phyloP scores from a whole-genome alignment of 208 protist genomes.

The Trypanosoma boissoni region DNA sequence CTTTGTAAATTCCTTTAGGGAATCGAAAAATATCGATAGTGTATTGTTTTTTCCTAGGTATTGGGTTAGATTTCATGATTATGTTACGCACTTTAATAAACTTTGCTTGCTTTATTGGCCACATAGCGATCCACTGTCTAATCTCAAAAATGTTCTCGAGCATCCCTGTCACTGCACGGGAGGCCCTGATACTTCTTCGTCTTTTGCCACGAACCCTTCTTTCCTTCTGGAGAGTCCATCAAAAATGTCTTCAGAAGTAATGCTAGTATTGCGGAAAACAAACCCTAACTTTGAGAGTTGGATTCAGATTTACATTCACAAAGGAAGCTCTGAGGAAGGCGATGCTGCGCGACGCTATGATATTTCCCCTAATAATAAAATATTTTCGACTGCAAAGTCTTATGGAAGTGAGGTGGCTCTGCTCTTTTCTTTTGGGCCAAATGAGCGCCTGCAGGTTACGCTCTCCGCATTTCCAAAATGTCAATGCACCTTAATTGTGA shows the following conservation, averaged over 20 bases:
- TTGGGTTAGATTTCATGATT: constrained; percentile 67
- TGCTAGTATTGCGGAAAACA: constrained; percentile 31
- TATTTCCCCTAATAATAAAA: constrained; percentile 41
- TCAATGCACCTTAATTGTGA: constrained; percentile 28
- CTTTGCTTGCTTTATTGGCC: constrained; percentile 54
- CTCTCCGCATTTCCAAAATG: constrained; percentile 25
- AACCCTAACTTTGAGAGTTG: constrained; percentile 19
- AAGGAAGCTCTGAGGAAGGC: constrained; percentile 4
- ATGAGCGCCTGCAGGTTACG: constrained; percentile 49
- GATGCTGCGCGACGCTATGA: constrained; percentile 31
- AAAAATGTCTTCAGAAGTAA: constrained; percentile 26
- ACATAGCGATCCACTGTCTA: constrained; percentile 38
- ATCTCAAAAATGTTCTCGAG: constrained; percentile 32
- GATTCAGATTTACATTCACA: constrained; percentile 34
- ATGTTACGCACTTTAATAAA: constrained; percentile 42
- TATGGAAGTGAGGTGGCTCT: constrained; percentile 28
- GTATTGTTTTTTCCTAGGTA: constrained; percentile 34
- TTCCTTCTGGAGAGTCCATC: constrained; percentile 51
- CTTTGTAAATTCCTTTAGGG: constrained; percentile 18
- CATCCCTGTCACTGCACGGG: constrained; percentile 20
- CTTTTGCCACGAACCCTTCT: constrained; percentile 52
- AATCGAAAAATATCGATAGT: constrained; percentile 7
- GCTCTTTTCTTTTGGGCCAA: constrained; percentile 34
- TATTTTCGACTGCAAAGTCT: constrained; percentile 33
- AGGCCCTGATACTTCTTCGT: constrained; percentile 20